Evolutionary conservation across 2,329 filamentous ascomycete species (phyloP).

Genomic region (Nothophoma quercina): DNA sequence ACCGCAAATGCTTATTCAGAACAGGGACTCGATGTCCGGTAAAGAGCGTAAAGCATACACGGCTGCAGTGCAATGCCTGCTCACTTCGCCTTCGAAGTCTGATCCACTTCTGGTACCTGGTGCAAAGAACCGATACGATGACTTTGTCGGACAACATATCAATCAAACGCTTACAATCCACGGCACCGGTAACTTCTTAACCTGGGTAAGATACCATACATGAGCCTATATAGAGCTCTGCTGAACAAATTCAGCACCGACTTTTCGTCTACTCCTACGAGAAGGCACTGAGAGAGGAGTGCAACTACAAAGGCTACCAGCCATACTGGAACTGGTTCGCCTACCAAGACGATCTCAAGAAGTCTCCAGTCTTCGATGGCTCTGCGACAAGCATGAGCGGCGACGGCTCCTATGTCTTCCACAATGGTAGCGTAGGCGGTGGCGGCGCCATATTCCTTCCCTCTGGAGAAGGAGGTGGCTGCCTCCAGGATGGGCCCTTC

Average conservation of each 20-base stretch:
- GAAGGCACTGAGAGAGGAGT: slow-evolving; percentile 48
- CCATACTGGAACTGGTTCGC: slow-evolving; percentile 60
- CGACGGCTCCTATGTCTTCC: slow-evolving; percentile 26
- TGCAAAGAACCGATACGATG: slow-evolving; percentile 34
- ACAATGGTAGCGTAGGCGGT: slow-evolving; percentile 29
- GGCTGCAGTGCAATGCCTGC: slow-evolving; percentile 29
- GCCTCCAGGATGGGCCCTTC: slow-evolving; percentile 32
- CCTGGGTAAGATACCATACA: slow-evolving; percentile 29
- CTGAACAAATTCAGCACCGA: slow-evolving; percentile 34
- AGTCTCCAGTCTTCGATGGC: slow-evolving; percentile 35
- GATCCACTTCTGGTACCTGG: slow-evolving; percentile 24
- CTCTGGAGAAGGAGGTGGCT: slow-evolving; percentile 31
- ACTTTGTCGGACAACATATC: slow-evolving; percentile 37
- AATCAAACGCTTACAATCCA: slow-evolving; percentile 29
- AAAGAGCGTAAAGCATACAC: slow-evolving; percentile 29
- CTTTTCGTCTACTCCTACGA: slow-evolving; percentile 49
- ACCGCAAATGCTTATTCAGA: not conserved
- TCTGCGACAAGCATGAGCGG: slow-evolving; percentile 47
- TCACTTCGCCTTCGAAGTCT: slow-evolving; percentile 22
- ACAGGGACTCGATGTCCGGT: slow-evolving; percentile 7
- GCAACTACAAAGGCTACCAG: slow-evolving; percentile 45
- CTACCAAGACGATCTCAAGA: slow-evolving; percentile 35
- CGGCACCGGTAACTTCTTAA: slow-evolving; percentile 29
- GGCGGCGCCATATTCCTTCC: slow-evolving; percentile 19
- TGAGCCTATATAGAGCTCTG: not conserved